Evolutionary conservation across 768 basidiomycete species (phyloP).

Genomic region (Clitopilus hobsonii): DNA sequence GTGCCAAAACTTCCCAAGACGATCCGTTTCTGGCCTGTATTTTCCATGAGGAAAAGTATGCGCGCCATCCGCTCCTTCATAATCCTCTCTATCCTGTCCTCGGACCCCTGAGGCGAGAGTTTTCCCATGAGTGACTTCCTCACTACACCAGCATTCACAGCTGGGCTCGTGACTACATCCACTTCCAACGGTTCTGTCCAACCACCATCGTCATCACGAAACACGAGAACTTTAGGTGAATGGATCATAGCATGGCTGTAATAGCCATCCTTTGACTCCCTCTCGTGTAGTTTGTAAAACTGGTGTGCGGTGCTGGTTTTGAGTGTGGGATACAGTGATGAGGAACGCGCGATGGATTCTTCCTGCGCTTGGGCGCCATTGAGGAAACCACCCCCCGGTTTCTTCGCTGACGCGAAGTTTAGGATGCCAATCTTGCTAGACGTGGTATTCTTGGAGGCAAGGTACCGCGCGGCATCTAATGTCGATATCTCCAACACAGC

Average conservation of each 20-base stretch:
- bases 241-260: slow-evolving; percentile 81
- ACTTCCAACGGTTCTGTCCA: slow-evolving; percentile 54
- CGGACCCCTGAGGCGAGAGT: slow-evolving; percentile 13
- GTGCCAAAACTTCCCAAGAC: slow-evolving; percentile 78
- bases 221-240: slow-evolving; percentile 56
- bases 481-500: slow-evolving; percentile 61
- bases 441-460: slow-evolving; percentile 16
- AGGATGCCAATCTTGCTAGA: slow-evolving; percentile 51
- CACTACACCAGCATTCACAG: slow-evolving; percentile 62
- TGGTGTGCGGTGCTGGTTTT: slow-evolving; percentile 45
- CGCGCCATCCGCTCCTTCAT: slow-evolving; percentile 75
- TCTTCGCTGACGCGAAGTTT: slow-evolving; percentile 74
- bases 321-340: slow-evolving; percentile 64
- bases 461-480: slow-evolving; percentile 51
- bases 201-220: slow-evolving; percentile 59
- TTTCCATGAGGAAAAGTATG: slow-evolving; percentile 61
- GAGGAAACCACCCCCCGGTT: slow-evolving; percentile 74
- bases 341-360: slow-evolving; percentile 74
- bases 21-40: slow-evolving; percentile 50
- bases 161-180: slow-evolving; percentile 68
- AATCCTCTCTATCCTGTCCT: slow-evolving; percentile 38
- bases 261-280: slow-evolving; percentile 44
- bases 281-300: slow-evolving; percentile 61
- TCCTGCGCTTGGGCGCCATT: slow-evolving; percentile 75
- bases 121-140: slow-evolving; percentile 21